Conservation (phyloP, 2,329 filamentous ascomycete genomes). For the Colletotrichum sp. region DNA sequence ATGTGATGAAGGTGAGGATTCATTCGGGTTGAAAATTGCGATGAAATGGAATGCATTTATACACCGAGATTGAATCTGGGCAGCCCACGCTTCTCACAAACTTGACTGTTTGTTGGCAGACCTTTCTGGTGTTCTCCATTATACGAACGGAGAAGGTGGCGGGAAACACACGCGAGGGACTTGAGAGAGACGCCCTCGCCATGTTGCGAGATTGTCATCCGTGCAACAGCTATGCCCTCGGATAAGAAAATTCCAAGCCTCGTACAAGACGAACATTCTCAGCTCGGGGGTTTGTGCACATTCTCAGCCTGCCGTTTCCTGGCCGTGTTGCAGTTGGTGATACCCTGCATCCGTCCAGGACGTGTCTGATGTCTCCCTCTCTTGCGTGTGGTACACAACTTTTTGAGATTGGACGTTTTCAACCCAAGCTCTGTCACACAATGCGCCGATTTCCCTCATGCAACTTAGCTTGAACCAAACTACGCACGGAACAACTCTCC, state of each 20-base stretch:
- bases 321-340: background rate
- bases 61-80: background rate
- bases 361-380: background rate
- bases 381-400: background rate
- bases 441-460: background rate
- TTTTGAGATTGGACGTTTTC: background rate
- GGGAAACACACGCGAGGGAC: background rate
- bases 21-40: background rate
- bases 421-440: background rate
- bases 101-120: fast-evolving
- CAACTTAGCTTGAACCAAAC: background rate
- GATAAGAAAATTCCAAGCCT: background rate
- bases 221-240: background rate
- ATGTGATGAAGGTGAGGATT: background rate
- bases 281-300: background rate
- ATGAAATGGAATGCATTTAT: background rate
- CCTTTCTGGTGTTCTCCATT: background rate
- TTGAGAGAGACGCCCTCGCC: background rate
- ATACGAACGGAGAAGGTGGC: background rate
- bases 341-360: background rate
- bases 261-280: background rate
- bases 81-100: fast-evolving
- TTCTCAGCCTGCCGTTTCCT: background rate
- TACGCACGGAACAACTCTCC: background rate
- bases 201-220: background rate